Conservation (phyloP, 1,284 basidiomycete species). For the Tranzscheliella williamsii region DNA sequence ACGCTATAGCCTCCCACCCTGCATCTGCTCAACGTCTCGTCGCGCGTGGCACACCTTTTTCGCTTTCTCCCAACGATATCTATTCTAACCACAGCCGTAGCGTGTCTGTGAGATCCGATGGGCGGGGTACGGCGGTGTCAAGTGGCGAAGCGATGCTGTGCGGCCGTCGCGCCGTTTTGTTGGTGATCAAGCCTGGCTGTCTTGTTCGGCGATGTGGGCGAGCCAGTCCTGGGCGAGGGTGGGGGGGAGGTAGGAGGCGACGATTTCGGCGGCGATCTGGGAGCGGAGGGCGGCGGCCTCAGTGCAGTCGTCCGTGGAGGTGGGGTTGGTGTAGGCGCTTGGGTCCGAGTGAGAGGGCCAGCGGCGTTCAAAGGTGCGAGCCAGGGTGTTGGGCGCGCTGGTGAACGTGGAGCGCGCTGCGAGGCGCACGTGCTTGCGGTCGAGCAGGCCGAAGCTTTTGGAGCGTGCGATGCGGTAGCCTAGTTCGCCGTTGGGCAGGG, state of each 20-base stretch:
- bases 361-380: constrained; percentile 19
- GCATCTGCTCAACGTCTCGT: too few relatives aligned
- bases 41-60: too few relatives aligned
- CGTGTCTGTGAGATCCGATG: too few relatives aligned
- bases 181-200: neutral
- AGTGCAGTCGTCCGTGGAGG: neutral
- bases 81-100: too few relatives aligned
- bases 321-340: constrained; percentile 1
- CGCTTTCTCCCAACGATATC: too few relatives aligned
- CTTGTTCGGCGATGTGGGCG: constrained; percentile 2
- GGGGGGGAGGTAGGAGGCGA: constrained; percentile 15
- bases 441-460: constrained; percentile 19
- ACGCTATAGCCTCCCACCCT: too few relatives aligned
- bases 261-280: constrained; percentile 19
- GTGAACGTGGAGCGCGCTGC: constrained; percentile 10
- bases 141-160: too few relatives aligned
- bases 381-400: constrained; percentile 25
- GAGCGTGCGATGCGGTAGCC: constrained; percentile 17
- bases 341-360: constrained; percentile 22
- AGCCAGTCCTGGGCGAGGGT: constrained; percentile 10
- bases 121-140: too few relatives aligned
- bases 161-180: too few relatives aligned
- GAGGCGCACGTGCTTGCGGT: constrained; percentile 10
- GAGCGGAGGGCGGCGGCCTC: constrained; percentile 3
- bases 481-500: constrained; percentile 17